Conservation (phyloP, 495 filamentous ascomycete genomes). For the Podospora sp. region DNA sequence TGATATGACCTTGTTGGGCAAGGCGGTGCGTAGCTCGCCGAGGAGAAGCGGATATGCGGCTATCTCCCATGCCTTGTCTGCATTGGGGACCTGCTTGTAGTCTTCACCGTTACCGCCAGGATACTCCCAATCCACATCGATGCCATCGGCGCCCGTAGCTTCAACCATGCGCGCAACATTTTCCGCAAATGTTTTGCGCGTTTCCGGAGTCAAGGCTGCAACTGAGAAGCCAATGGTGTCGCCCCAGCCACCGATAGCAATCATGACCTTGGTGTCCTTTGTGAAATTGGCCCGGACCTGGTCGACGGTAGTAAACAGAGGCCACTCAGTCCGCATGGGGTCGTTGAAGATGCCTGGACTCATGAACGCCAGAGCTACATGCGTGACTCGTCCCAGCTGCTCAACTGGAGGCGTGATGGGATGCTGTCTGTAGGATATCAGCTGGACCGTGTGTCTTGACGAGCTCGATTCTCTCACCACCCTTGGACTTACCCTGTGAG, state of each 20-base stretch:
- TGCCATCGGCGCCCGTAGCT: constrained; percentile 62
- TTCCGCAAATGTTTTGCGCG: constrained; percentile 60
- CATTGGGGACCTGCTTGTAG: constrained; percentile 71
- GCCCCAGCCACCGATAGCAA: constrained; percentile 77
- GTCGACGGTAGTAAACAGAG: constrained; percentile 61
- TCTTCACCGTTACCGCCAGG: constrained; percentile 77
- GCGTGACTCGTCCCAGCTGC: constrained; percentile 54
- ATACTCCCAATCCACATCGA: constrained; percentile 83
- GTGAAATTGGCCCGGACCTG: constrained; percentile 61
- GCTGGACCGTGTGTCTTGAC: background rate
- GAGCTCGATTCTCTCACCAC: background rate
- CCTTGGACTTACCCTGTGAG: constrained; percentile 52
- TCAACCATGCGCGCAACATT: constrained; percentile 67
- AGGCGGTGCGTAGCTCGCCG: constrained; percentile 57
- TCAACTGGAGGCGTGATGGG: constrained; percentile 50
- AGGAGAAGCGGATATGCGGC: constrained; percentile 66
- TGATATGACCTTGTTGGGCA: constrained; percentile 64
- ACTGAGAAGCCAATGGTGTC: constrained; percentile 63
- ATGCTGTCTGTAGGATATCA: constrained; percentile 48
- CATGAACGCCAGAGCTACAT: constrained; percentile 73
- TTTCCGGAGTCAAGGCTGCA: constrained; percentile 57
- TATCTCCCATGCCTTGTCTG: constrained; percentile 61
- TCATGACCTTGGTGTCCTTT: constrained; percentile 62
- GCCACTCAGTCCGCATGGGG: constrained; percentile 50
- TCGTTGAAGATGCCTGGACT: constrained; percentile 62